Percentiles rank a stretch among this genome's conserved stretches.
Conservation (phyloP, 2,329 filamentous ascomycete species). For the Daldinia sp. region DNA sequence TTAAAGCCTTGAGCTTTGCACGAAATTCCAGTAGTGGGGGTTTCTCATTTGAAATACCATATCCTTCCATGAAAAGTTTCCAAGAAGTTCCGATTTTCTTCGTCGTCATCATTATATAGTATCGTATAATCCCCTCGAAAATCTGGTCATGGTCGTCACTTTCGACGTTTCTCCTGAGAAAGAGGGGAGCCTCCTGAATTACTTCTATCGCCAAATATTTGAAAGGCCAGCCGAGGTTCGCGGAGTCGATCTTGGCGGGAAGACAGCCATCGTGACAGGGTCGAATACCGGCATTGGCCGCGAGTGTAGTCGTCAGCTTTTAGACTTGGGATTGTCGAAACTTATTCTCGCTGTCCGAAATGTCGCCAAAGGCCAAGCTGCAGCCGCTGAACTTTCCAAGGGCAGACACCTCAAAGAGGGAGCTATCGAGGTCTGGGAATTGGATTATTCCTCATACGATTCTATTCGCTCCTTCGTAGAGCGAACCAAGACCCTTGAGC, state of each 20-base stretch:
- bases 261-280: background rate
- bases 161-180: conserved; percentile 5
- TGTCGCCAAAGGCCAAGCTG: conserved; percentile 46
- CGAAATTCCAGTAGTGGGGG: no score
- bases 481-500: conserved; percentile 49
- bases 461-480: conserved; percentile 55
- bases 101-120: background rate
- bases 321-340: conserved; percentile 47
- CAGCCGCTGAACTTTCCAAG: background rate
- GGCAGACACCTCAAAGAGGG: background rate
- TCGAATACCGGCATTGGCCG: conserved; percentile 51
- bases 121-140: background rate
- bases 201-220: background rate
- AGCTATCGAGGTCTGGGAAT: conserved; percentile 57
- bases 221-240: background rate
- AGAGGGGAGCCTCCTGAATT: background rate
- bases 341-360: conserved; percentile 53
- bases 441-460: conserved; percentile 56
- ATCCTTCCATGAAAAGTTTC: no score
- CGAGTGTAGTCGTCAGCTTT: conserved; percentile 51
- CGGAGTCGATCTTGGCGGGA: background rate
- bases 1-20: no score
- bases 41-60: no score
- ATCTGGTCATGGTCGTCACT: background rate
- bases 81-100: background rate